A percentile compares a stretch with the other conserved stretches of the same genome.
phyloP scores from a whole-genome alignment of 129 eudicot species.

The Artemisia annua region DNA sequence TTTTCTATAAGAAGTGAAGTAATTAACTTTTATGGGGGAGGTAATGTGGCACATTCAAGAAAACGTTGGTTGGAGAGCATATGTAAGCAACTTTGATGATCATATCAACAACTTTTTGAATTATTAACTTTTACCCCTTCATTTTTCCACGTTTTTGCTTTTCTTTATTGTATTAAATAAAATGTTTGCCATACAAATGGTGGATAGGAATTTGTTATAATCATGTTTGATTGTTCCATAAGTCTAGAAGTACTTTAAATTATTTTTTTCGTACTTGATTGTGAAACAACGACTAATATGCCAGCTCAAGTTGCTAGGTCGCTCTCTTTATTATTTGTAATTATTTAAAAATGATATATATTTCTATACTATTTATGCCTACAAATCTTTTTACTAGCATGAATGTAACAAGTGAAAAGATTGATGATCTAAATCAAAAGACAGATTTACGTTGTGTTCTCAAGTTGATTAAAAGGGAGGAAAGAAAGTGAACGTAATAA shows the following conservation, averaged over 20 bases:
- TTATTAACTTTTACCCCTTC: conserved; percentile 27
- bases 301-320: too few species aligned
- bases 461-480: too few species aligned
- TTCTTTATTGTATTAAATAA: conserved; percentile 12
- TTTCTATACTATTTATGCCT: too few species aligned
- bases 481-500: too few species aligned
- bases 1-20: too few species aligned
- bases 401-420: too few species aligned
- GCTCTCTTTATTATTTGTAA: too few species aligned
- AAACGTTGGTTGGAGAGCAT: conserved; percentile 11
- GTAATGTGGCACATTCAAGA: not conserved
- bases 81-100: conserved; percentile 15
- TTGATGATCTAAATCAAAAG: too few species aligned
- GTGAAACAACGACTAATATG: not conserved
- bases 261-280: not conserved
- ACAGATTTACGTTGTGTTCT: too few species aligned
- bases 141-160: not conserved
- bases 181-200: conserved; percentile 9
- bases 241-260: not conserved
- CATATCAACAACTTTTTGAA: conserved; percentile 2
- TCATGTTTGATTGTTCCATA: not conserved
- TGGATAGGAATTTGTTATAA: conserved; percentile 3
- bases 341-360: too few species aligned
- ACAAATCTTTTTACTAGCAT: too few species aligned
- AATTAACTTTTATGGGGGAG: too few species aligned